phyloP scores from a whole-genome alignment of 2,329 filamentous ascomycete species.

The Pseudopyricularia cyperi region DNA sequence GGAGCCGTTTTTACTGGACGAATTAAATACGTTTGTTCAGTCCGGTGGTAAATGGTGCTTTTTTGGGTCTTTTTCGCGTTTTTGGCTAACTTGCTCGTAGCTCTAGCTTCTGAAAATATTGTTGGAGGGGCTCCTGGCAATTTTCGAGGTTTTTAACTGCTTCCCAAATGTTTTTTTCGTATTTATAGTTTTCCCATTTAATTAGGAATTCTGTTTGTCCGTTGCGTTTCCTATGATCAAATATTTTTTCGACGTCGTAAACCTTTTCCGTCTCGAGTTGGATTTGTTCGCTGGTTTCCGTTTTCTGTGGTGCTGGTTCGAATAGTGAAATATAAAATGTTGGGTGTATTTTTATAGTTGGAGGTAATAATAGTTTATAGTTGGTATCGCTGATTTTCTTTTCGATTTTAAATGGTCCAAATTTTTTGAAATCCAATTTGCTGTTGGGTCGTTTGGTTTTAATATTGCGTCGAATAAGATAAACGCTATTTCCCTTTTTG shows the following conservation, averaged over 20 bases:
- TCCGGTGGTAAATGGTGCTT: neutral
- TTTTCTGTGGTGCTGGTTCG: neutral
- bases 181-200: neutral
- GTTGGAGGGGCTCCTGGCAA: neutral
- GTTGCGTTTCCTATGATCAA: neutral
- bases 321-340: neutral
- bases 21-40: neutral
- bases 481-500: too few relatives aligned
- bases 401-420: neutral
- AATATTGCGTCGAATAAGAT: too few relatives aligned
- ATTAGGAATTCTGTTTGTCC: constrained; percentile 4
- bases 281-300: too few relatives aligned
- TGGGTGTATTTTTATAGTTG: neutral
- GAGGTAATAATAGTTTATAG: neutral
- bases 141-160: too few relatives aligned
- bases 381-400: neutral
- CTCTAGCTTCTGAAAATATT: neutral
- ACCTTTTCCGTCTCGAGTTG: too few relatives aligned
- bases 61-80: neutral
- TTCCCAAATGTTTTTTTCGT: neutral
- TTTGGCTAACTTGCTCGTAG: neutral
- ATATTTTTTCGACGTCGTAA: too few relatives aligned
- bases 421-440: too few relatives aligned
- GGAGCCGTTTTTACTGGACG: neutral
- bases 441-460: too few relatives aligned